phyloP scores from a whole-genome alignment of 2,329 filamentous ascomycete genomes.

The Zymoseptoria tritici region DNA sequence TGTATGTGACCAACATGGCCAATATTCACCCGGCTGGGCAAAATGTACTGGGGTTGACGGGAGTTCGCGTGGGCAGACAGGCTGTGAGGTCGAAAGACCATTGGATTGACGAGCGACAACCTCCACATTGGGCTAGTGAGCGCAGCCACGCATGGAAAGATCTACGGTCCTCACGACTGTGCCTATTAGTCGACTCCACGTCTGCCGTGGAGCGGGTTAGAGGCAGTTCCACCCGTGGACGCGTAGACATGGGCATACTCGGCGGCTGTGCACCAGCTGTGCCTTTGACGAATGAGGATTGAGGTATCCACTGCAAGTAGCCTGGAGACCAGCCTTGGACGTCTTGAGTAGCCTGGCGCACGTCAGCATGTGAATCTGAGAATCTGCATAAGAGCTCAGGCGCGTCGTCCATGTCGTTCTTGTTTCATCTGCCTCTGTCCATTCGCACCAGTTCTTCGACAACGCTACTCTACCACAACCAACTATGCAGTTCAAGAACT shows the following conservation, averaged over 20 bases:
- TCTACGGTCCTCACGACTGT: background rate
- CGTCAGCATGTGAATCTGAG: constrained; percentile 6
- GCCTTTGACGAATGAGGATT: background rate
- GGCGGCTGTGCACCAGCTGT: background rate
- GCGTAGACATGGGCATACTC: background rate
- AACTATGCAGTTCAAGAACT: constrained; percentile 34
- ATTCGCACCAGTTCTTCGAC: background rate
- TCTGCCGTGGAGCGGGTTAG: background rate
- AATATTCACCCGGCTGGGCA: background rate
- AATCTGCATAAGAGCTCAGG: background rate
- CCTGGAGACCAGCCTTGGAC: background rate
- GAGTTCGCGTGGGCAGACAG: background rate
- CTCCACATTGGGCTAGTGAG: background rate
- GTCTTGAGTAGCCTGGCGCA: constrained; percentile 9
- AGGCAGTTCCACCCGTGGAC: background rate
- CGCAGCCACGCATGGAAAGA: background rate
- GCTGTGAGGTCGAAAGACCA: background rate
- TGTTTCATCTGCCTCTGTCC: background rate
- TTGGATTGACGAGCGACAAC: background rate
- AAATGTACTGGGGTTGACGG: background rate
- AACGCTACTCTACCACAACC: background rate
- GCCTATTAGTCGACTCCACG: background rate
- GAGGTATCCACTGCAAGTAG: background rate
- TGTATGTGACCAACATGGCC: background rate
- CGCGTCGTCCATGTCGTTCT: background rate